Percentiles rank a stretch among this genome's conserved stretches.
Evolutionary conservation across 2,329 filamentous ascomycete species (phyloP).

Genomic region (Herpotrichia juniperi): DNA sequence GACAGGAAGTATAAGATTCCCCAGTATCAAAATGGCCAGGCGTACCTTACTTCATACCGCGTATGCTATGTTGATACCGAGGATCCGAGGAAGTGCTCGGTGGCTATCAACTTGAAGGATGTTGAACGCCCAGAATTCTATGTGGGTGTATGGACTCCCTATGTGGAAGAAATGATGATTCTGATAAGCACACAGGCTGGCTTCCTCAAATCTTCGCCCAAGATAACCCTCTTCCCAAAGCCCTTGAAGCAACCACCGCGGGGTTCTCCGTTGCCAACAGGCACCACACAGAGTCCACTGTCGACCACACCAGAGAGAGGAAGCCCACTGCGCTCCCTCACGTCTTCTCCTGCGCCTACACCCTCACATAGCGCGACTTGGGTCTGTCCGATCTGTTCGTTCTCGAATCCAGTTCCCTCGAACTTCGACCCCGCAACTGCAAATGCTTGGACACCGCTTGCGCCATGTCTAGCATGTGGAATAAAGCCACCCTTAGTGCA

Average conservation of each 20-base stretch:
- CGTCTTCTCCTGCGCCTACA: conserved; percentile 53
- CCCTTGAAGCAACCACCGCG: conserved; percentile 70
- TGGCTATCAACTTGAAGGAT: conserved; percentile 86
- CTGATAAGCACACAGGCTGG: conserved; percentile 65
- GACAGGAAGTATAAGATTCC: conserved; percentile 91
- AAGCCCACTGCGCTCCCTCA: conserved; percentile 43
- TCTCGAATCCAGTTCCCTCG: conserved; percentile 88
- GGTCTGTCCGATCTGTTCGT: conserved; percentile 95
- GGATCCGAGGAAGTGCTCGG: conserved; percentile 82
- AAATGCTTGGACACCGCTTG: conserved; percentile 77
- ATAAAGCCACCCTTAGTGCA: conserved; percentile 87
- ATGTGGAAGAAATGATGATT: not conserved
- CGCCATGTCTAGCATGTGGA: conserved; percentile 89
- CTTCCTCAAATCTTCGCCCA: conserved; percentile 93
- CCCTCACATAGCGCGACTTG: conserved; percentile 74
- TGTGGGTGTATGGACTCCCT: conserved; percentile 55
- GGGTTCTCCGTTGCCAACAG: conserved; percentile 51
- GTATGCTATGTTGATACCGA: conserved; percentile 92
- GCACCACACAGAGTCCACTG: conserved; percentile 36
- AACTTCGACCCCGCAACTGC: conserved; percentile 90
- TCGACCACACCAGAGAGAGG: conserved; percentile 40
- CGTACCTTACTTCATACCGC: conserved; percentile 94
- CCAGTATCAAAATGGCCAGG: conserved; percentile 92
- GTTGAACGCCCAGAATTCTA: conserved; percentile 92
- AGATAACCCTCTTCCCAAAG: conserved; percentile 88